Percentiles rank a stretch among this genome's conserved stretches.
phyloP scores from a whole-genome alignment of 176 grass and related monocot genomes.

The Musa itinerans region DNA sequence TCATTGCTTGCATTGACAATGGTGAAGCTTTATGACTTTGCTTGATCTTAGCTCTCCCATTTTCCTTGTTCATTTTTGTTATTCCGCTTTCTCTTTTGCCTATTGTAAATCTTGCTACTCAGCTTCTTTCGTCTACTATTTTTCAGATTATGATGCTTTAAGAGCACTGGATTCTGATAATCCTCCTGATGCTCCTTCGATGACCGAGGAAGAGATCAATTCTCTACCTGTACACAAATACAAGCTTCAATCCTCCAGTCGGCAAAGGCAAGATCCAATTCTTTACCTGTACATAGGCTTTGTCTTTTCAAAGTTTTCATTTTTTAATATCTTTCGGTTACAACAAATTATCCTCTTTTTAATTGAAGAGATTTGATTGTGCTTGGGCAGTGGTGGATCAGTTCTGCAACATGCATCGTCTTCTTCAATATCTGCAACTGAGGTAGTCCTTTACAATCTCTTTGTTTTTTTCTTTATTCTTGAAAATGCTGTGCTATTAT shows the following conservation, averaged over 20 bases:
- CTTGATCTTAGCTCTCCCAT: not conserved
- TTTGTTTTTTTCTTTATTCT: not conserved
- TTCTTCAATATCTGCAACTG: constrained; percentile 32
- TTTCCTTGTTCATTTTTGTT: not conserved
- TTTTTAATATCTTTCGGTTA: not conserved
- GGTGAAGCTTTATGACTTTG: not conserved
- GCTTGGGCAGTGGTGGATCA: constrained; percentile 43
- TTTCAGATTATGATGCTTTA: constrained; percentile 86
- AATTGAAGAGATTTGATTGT: not conserved
- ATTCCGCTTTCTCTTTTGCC: not conserved
- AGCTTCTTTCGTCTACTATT: not conserved
- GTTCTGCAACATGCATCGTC: constrained; percentile 26
- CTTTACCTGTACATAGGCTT: not conserved
- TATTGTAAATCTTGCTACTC: not conserved
- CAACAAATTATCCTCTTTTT: not conserved
- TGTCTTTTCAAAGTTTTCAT: not conserved
- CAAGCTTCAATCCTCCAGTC: constrained; percentile 42
- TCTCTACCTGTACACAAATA: constrained; percentile 84
- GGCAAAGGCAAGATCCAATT: constrained; percentile 48
- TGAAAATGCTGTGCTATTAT: not conserved
- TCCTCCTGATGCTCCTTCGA: constrained; percentile 58
- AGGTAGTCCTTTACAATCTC: constrained; percentile 42
- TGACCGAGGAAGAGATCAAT: constrained; percentile 99
- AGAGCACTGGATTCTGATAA: constrained; percentile 79
- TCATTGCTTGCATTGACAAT: constrained; percentile 7